Evolutionary conservation across 129 eudicot species (phyloP).

Genomic region (Pseudognaphalium luteoalbum): DNA sequence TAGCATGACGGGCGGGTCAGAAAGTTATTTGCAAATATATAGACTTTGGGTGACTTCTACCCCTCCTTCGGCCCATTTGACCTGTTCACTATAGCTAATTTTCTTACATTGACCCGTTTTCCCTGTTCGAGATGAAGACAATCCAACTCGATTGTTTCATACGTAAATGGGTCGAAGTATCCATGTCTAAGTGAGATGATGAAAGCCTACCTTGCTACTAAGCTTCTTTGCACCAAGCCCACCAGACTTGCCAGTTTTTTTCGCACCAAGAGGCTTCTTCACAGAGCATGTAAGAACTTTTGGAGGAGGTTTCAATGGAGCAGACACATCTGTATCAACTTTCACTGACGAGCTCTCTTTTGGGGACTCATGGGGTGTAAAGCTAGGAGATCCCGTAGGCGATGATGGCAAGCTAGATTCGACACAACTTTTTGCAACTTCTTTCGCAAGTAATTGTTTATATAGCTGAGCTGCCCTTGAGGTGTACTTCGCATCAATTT

Average conservation of each 20-base stretch:
- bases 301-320: constrained; percentile 54
- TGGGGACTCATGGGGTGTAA: constrained; percentile 39
- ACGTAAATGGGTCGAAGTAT: neutral
- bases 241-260: constrained; percentile 68
- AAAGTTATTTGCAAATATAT: neutral
- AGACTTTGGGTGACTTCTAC: neutral
- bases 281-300: constrained; percentile 36
- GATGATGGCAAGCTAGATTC: constrained; percentile 57
- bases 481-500: constrained; percentile 83
- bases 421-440: constrained; percentile 69
- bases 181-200: neutral
- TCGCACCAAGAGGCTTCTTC: constrained; percentile 76
- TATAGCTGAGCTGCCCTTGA: constrained; percentile 88
- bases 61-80: neutral
- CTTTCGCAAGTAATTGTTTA: constrained; percentile 74
- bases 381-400: constrained; percentile 55
- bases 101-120: neutral
- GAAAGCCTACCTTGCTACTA: constrained; percentile 52
- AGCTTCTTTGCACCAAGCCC: constrained; percentile 90
- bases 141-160: neutral
- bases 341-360: constrained; percentile 49
- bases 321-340: constrained; percentile 43
- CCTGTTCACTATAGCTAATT: neutral
- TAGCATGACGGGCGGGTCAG: neutral
- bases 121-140: neutral